Evolutionary conservation across 2,329 filamentous ascomycete species (phyloP).

Genomic region (Botryosphaeria agaves): DNA sequence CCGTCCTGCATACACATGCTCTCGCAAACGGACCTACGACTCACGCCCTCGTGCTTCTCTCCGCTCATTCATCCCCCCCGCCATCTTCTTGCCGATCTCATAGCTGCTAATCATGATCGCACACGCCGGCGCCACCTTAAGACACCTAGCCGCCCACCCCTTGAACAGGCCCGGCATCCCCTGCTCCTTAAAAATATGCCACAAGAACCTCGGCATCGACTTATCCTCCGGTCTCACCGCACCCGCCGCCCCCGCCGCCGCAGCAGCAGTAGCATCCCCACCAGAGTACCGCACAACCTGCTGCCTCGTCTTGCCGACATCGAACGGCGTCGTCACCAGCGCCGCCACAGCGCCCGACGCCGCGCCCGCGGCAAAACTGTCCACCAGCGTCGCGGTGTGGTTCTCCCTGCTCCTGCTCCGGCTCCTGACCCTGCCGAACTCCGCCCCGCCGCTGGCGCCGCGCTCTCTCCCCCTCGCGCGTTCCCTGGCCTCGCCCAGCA

Average conservation of each 20-base stretch:
- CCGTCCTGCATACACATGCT: no score
- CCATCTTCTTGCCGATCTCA: conserved; percentile 84
- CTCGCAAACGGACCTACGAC: no score
- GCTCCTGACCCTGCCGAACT: conserved; percentile 10
- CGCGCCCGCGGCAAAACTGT: conserved; percentile 80
- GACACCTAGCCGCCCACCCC: conserved; percentile 77
- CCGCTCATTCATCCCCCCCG: conserved; percentile 54
- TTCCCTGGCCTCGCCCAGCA: conserved; percentile 49
- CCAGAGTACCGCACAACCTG: conserved; percentile 55
- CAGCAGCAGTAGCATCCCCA: no score
- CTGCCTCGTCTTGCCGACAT: conserved; percentile 90
- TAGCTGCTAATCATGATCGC: conserved; percentile 99
- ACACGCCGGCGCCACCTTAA: conserved; percentile 91
- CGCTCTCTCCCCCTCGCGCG: conserved; percentile 19
- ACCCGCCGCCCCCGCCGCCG: conserved; percentile 17
- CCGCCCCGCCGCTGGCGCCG: conserved; percentile 9
- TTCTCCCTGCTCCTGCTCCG: conserved; percentile 49
- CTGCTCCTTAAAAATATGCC: conserved; percentile 79
- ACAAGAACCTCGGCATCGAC: conserved; percentile 67
- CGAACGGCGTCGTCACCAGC: conserved; percentile 83
- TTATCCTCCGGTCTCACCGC: conserved; percentile 49
- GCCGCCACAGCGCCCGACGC: conserved; percentile 71
- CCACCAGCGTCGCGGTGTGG: conserved; percentile 60
- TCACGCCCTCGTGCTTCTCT: no score
- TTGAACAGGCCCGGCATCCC: conserved; percentile 68